Conservation (phyloP, 2,329 filamentous ascomycete species). For the Cladosporium sp. region DNA sequence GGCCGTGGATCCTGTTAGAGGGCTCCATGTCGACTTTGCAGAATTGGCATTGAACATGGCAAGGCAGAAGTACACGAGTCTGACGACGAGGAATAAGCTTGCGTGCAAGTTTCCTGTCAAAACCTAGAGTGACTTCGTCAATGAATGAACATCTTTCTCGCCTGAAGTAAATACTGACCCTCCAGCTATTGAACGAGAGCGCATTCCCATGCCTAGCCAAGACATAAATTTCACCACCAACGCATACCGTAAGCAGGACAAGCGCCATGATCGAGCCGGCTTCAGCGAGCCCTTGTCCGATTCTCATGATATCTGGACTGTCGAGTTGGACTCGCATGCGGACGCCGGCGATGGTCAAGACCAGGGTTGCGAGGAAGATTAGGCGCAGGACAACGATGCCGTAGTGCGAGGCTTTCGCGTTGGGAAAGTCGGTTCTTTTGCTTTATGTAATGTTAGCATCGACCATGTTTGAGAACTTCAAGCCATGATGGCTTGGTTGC, state of each 20-base stretch:
- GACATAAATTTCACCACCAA: neutral
- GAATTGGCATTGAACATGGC: neutral
- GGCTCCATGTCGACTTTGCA: neutral
- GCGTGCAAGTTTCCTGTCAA: neutral
- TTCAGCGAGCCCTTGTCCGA: neutral
- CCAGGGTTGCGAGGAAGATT: neutral
- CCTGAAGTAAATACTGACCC: too few relatives aligned
- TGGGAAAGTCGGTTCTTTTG: neutral
- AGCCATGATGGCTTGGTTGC: neutral
- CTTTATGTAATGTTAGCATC: neutral
- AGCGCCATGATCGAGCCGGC: neutral
- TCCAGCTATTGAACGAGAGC: neutral
- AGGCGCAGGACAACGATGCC: constrained; percentile 2
- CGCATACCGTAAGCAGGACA: neutral
- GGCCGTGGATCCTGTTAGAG: neutral
- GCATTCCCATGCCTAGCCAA: neutral
- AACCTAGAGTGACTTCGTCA: neutral
- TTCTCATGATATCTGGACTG: neutral
- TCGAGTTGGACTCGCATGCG: constrained; percentile 3
- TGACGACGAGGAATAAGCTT: neutral
- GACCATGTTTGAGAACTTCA: too few relatives aligned
- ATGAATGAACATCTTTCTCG: too few relatives aligned
- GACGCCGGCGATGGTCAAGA: constrained; percentile 3
- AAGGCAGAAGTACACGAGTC: constrained; percentile 3
- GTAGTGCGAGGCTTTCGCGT: neutral